Evolutionary conservation across 495 filamentous ascomycete species (phyloP).

Genomic region (Chaetomidium leptoderma): DNA sequence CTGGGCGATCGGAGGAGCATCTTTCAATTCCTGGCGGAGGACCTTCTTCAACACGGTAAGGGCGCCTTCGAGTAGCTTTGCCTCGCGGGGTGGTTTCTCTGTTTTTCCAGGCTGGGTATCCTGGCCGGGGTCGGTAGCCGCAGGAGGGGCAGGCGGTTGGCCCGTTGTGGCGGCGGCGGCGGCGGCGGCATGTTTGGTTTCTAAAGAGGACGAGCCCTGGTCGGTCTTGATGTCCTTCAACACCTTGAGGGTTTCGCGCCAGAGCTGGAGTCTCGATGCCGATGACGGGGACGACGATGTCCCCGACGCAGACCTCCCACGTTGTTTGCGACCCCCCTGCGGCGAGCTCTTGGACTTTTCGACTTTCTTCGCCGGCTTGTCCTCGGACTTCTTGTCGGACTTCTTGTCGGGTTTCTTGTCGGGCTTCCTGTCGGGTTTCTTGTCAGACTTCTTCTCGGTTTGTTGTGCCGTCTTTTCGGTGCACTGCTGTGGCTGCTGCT

Average conservation of each 20-base stretch:
- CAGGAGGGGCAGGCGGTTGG: not conserved
- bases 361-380: not conserved
- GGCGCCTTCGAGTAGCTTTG: not conserved
- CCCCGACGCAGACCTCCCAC: too few relatives aligned
- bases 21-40: not conserved
- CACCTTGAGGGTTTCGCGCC: conserved; percentile 16
- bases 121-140: not conserved
- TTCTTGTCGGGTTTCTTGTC: not conserved
- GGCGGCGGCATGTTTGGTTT: not conserved
- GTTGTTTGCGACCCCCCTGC: too few relatives aligned
- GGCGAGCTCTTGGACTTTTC: too few relatives aligned
- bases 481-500: not conserved
- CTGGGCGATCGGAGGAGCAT: not conserved
- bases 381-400: not conserved
- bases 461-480: not conserved
- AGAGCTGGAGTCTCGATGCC: conserved; percentile 5
- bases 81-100: not conserved
- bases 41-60: not conserved
- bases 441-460: conserved; percentile 12
- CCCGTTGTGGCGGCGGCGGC: not conserved
- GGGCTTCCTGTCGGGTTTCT: not conserved
- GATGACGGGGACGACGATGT: not conserved
- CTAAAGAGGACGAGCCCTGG: not conserved
- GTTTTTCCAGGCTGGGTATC: not conserved
- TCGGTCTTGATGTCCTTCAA: conserved; percentile 11